Evolutionary conservation across 2,329 filamentous ascomycete genomes (phyloP).

Genomic region (Xylaria sp.): DNA sequence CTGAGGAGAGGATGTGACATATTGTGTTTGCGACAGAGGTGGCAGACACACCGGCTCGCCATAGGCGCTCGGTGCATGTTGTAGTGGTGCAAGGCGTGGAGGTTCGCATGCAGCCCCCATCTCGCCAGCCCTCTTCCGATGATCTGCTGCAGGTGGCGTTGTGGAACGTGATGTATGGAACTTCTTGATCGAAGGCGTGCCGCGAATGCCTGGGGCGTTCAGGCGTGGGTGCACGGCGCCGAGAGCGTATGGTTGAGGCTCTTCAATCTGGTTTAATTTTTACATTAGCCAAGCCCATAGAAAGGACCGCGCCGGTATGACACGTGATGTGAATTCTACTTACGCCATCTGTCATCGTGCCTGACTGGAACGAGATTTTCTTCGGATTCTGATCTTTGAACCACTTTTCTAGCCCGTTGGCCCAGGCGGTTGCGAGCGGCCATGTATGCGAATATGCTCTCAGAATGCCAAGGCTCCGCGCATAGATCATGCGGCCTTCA

Average conservation of each 20-base stretch:
- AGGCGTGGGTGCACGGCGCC: conserved; percentile 44
- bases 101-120: conserved; percentile 39
- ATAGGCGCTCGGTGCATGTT: conserved; percentile 43
- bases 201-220: conserved; percentile 37
- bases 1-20: conserved; percentile 39
- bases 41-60: conserved; percentile 47
- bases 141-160: conserved; percentile 35
- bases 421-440: conserved; percentile 65
- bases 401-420: conserved; percentile 61
- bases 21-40: conserved; percentile 45
- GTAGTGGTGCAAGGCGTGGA: conserved; percentile 44
- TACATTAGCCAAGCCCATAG: conserved; percentile 5
- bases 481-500: conserved; percentile 60
- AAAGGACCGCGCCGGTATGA: not conserved
- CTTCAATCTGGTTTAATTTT: conserved; percentile 37
- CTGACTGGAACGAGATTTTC: conserved; percentile 54
- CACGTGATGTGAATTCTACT: conserved; percentile 34
- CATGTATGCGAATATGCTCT: conserved; percentile 62
- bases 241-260: conserved; percentile 46
- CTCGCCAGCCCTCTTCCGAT: conserved; percentile 28
- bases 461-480: conserved; percentile 58
- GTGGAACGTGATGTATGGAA: conserved; percentile 42
- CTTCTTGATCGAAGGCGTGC: conserved; percentile 38
- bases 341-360: conserved; percentile 63
- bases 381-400: conserved; percentile 57